Evolutionary conservation across 2,329 filamentous ascomycete genomes (phyloP).

Genomic region (Chaetomiaceae sp.): DNA sequence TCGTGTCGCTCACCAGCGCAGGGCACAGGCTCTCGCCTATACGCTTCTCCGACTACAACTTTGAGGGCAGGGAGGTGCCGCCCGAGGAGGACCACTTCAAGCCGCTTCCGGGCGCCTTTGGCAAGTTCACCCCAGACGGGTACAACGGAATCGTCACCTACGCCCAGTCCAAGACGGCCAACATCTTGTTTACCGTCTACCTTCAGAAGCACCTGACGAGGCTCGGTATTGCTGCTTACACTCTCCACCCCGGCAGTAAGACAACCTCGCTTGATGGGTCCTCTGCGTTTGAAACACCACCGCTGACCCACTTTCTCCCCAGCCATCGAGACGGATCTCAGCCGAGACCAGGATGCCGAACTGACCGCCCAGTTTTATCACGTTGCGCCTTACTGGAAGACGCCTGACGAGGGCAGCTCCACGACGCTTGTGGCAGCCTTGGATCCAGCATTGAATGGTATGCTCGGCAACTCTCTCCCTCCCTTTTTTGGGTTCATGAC

Average conservation of each 20-base stretch:
- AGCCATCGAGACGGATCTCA: constrained; percentile 35
- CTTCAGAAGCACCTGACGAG: constrained; percentile 34
- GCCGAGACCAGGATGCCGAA: constrained; percentile 34
- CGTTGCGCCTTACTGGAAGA: constrained; percentile 34
- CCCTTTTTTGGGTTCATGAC: background rate
- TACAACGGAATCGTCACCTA: constrained; percentile 42
- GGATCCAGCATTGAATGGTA: constrained; percentile 34
- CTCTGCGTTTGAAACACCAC: no score
- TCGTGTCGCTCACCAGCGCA: constrained; percentile 42
- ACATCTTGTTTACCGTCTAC: constrained; percentile 42
- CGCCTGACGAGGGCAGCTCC: constrained; percentile 35
- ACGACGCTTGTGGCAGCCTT: constrained; percentile 41
- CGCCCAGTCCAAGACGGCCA: constrained; percentile 49
- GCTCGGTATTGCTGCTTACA: constrained; percentile 35
- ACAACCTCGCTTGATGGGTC: background rate
- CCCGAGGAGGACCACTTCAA: constrained; percentile 31
- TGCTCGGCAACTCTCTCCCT: constrained; percentile 4
- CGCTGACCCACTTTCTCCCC: background rate
- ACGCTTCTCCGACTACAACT: constrained; percentile 43
- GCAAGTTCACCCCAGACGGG: constrained; percentile 31
- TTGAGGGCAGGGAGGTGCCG: constrained; percentile 38
- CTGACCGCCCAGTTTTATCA: constrained; percentile 28
- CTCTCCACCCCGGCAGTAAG: constrained; percentile 41
- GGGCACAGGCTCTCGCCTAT: constrained; percentile 40
- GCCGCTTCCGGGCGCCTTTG: constrained; percentile 30